Evolutionary conservation across 2,329 filamentous ascomycete species (phyloP), one percentile per base, ranked within the genome.

Genomic region (Fusarium sp.): DNA sequence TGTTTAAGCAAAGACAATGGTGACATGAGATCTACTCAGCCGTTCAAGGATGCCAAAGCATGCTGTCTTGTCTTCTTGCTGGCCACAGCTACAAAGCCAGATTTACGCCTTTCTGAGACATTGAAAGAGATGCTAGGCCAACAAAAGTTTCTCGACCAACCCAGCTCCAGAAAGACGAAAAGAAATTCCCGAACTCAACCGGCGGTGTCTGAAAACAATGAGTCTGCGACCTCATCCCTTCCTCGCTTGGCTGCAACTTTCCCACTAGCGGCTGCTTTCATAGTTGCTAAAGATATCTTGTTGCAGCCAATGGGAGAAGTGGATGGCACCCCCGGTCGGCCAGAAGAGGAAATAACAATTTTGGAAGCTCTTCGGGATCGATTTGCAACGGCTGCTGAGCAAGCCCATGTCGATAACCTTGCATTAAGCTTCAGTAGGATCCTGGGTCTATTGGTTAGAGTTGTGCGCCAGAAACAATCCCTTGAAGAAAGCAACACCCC

Each of bases 291-390:
- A 45, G 55, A 52, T 11, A 56, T 68, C n/a, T 42, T 66, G 18
- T 41, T 61, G 14, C 73, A 73, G 41, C 75, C 77, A 74, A 73
- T 75, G 6, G 20, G 51, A 63, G 56, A 62, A 7, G 22, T 52
- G 13, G 69, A 76, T 18, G 56, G 48, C n/a, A 30, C 47, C 34
- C 47, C 62, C 9, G 39, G 48, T 32, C 65, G 55, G 22, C 68
- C 68, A 38, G 75, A 78, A 72, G 76, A 78, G 69, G 75, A 78
- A 74, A 73, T 78, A 20, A 51, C 59, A n/a, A 61, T 78, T 20
- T 57, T 78, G 24, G 75, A 78, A 51, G 51, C 69, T n/a, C 65
- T 78, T 18, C 73, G 75, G 11, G 75, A 78, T 55, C 66, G 66
- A 41, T 76, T 73, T 51, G 36, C 65, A 30, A 60, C 57, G 12